Conservation (phyloP, 805 yeast genomes). For the Wickerhamomyces alni region DNA sequence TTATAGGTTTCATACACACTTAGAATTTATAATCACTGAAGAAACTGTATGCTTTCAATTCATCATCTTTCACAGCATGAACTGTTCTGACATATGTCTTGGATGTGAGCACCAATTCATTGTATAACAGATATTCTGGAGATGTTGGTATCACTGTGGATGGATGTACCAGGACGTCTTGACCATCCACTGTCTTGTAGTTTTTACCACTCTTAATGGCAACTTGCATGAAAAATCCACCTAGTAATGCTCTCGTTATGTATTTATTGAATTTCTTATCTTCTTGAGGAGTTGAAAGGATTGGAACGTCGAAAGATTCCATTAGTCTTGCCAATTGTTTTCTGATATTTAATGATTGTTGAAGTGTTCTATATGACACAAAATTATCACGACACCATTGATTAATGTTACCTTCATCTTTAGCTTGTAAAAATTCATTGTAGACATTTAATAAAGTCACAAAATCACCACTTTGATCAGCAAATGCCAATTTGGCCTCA, state of each 20-base stretch:
- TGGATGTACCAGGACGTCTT: conserved; percentile 92
- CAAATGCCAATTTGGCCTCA: conserved; percentile 80
- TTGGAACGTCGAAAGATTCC: conserved; percentile 72
- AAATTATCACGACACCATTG: conserved; percentile 93
- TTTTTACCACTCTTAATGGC: conserved; percentile 89
- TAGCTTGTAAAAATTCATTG: conserved; percentile 74
- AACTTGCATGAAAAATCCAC: conserved; percentile 98
- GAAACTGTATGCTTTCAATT: conserved; percentile 22
- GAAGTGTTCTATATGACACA: conserved; percentile 75
- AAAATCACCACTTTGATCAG: conserved; percentile 95
- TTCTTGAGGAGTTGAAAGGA: conserved; percentile 62
- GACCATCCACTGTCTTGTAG: conserved; percentile 92
- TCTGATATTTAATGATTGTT: conserved; percentile 83
- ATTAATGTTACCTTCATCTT: conserved; percentile 60
- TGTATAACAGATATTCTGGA: conserved; percentile 90
- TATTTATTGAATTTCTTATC: conserved; percentile 68
- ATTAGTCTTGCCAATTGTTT: conserved; percentile 76
- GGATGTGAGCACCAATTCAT: conserved; percentile 90
- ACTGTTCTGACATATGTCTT: conserved; percentile 94
- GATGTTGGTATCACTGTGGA: conserved; percentile 85
- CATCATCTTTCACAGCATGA: conserved; percentile 88
- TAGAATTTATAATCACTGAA: conserved; percentile 24
- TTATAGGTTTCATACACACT: too few species aligned
- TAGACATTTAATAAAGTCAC: conserved; percentile 83
- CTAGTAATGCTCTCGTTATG: conserved; percentile 76